A percentile compares a stretch with the other conserved stretches of the same genome.
These are phyloP conservation scores for Aspergillus vadensis DNA, from an alignment of 2,329 filamentous ascomycete species.

Conservation along the genomic window DNA sequence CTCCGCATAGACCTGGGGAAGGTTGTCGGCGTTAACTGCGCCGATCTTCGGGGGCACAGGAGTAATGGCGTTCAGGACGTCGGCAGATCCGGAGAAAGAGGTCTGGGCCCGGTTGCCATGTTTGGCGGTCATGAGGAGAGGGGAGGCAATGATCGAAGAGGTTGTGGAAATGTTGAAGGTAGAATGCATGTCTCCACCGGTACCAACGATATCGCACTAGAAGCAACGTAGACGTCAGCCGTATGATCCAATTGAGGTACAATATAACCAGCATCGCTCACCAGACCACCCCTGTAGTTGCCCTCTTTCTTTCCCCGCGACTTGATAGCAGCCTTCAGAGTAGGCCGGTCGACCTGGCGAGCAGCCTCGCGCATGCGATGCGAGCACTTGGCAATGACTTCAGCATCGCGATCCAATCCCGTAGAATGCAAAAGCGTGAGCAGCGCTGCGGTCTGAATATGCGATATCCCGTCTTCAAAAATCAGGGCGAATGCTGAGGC, in stretches of 20 bases:
- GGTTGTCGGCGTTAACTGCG: constrained; percentile 70
- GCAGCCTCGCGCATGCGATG: constrained; percentile 80
- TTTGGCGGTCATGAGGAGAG: constrained; percentile 83
- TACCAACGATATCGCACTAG: constrained; percentile 91
- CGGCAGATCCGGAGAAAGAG: constrained; percentile 91
- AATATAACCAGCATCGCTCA: constrained; percentile 49
- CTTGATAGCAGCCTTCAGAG: constrained; percentile 63
- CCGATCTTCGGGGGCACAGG: constrained; percentile 73
- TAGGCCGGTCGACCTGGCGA: constrained; percentile 66
- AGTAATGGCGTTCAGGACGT: constrained; percentile 76
- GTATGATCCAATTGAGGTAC: background rate
- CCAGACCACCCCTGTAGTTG: constrained; percentile 77
- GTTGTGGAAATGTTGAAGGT: constrained; percentile 99
- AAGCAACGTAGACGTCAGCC: background rate
- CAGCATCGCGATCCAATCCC: constrained; percentile 76
- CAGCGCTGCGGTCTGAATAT: constrained; percentile 82
- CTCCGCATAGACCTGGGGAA: constrained; percentile 71
- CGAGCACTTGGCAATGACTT: constrained; percentile 84
- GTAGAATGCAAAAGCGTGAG: constrained; percentile 93
- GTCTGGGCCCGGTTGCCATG: constrained; percentile 96
- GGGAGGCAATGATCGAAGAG: constrained; percentile 85
- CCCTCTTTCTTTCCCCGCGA: constrained; percentile 67
- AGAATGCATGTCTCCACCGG: constrained; percentile 92
- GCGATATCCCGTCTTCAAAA: constrained; percentile 86
- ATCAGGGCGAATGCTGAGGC: constrained; percentile 87